Percentiles rank a stretch among this genome's conserved stretches.
Evolutionary conservation across 2,329 filamentous ascomycete species (phyloP).

Genomic region (Sporothrix pseudoabietina): DNA sequence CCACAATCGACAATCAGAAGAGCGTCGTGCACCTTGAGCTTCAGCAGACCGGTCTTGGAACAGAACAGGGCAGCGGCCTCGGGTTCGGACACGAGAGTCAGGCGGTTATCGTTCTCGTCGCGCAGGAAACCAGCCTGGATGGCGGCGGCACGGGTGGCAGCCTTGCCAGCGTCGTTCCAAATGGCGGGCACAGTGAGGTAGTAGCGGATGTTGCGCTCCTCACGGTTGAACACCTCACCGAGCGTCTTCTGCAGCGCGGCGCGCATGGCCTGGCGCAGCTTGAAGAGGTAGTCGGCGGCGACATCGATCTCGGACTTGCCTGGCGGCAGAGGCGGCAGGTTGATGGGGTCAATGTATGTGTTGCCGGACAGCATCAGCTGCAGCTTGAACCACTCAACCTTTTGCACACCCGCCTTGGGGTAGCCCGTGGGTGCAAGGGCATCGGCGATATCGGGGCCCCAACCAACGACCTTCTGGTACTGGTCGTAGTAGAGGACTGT

Average conservation of each 20-base stretch:
- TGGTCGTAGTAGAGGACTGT: conserved; percentile 99
- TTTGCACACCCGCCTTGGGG: conserved; percentile 95
- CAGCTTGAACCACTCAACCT: conserved; percentile 99
- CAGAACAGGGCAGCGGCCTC: conserved; percentile 98
- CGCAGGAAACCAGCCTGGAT: conserved; percentile 96
- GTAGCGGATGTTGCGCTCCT: conserved; percentile 97
- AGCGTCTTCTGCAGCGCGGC: conserved; percentile 93
- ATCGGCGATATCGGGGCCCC: conserved; percentile 97
- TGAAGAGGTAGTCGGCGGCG: conserved; percentile 98
- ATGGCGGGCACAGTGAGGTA: conserved; percentile 98
- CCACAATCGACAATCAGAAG: conserved; percentile 97
- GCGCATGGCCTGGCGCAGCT: conserved; percentile 95
- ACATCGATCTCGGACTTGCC: conserved; percentile 99
- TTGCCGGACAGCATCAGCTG: conserved; percentile 98
- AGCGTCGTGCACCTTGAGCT: conserved; percentile 98
- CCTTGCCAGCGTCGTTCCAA: conserved; percentile 98
- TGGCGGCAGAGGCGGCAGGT: conserved; percentile 92
- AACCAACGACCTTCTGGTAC: conserved; percentile 99
- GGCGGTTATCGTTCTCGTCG: conserved; percentile 94
- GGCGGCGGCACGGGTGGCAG: conserved; percentile 89
- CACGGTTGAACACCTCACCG: conserved; percentile 95
- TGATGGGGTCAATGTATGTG: conserved; percentile 99
- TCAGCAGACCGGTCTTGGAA: conserved; percentile 92
- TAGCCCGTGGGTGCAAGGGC: conserved; percentile 95
- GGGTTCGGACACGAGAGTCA: conserved; percentile 93